Percentiles rank a stretch among this genome's conserved stretches.
These are phyloP conservation scores for Pseudocercospora cruenta DNA, from an alignment of 2,329 filamentous ascomycete genomes.

Conservation along the genomic window DNA sequence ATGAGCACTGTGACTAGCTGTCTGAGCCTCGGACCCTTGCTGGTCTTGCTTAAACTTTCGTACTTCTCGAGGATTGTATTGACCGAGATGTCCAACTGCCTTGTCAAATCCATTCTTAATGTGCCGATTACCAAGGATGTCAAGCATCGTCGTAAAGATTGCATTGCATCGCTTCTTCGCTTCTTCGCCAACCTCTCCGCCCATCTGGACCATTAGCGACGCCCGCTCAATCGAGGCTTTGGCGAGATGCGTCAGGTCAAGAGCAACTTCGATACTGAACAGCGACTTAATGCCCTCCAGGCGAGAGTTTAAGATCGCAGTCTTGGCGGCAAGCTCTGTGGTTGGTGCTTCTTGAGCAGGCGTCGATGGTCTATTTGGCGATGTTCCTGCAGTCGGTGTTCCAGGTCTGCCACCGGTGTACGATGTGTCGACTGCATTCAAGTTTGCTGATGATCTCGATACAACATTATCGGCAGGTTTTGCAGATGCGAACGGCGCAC, in stretches of 20 bases:
- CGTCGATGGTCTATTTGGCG: constrained; percentile 38
- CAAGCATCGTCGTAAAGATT: constrained; percentile 83
- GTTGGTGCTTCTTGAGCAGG: constrained; percentile 69
- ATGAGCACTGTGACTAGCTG: constrained; percentile 13
- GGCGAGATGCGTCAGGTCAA: constrained; percentile 84
- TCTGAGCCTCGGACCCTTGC: constrained; percentile 14
- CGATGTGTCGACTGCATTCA: constrained; percentile 33
- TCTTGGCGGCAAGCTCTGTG: constrained; percentile 91
- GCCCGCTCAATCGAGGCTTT: constrained; percentile 86
- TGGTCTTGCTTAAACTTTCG: constrained; percentile 54
- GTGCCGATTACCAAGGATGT: constrained; percentile 82
- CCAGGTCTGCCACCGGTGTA: constrained; percentile 29
- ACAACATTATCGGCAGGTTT: constrained; percentile 38
- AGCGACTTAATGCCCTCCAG: constrained; percentile 92
- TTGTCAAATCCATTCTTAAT: constrained; percentile 93
- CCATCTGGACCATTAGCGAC: constrained; percentile 78
- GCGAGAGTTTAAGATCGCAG: constrained; percentile 93
- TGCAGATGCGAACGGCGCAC: constrained; percentile 55
- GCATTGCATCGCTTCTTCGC: constrained; percentile 85
- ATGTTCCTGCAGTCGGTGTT: constrained; percentile 36
- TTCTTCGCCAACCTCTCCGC: constrained; percentile 74
- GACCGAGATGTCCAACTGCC: constrained; percentile 85
- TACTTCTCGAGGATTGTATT: constrained; percentile 86
- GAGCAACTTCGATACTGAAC: constrained; percentile 93
- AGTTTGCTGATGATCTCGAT: constrained; percentile 26